A percentile compares a stretch with the other conserved stretches of the same genome.
These are phyloP conservation scores for Tylopilus intermedius DNA, from an alignment of 768 basidiomycete species.

Conservation along the genomic window DNA sequence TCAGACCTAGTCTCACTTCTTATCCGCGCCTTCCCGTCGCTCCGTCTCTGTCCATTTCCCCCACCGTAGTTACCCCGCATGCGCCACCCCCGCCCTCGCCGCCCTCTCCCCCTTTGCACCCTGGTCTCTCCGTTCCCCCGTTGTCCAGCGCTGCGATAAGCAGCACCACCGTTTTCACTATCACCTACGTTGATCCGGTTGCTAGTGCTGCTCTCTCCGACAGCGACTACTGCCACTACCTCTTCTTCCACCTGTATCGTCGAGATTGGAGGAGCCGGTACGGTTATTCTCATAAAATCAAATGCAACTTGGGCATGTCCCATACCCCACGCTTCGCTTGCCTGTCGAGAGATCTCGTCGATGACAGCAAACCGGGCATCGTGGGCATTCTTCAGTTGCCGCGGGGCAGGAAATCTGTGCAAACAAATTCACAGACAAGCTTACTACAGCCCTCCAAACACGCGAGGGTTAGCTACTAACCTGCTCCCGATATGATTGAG, in stretches of 20 bases:
- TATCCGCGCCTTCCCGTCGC: conserved; percentile 1
- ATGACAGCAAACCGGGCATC: conserved; percentile 42
- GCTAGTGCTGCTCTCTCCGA: background rate
- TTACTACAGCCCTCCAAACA: background rate
- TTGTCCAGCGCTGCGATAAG: background rate
- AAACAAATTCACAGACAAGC: background rate
- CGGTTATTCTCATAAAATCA: conserved; percentile 49
- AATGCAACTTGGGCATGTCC: conserved; percentile 48
- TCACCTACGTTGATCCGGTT: background rate
- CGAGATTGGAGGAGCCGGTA: conserved; percentile 25
- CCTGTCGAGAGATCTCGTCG: conserved; percentile 58
- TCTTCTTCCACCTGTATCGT: background rate
- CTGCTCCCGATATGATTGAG: conserved; percentile 76
- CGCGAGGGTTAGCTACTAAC: conserved; percentile 33
- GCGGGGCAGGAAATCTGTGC: conserved; percentile 51
- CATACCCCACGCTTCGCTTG: conserved; percentile 53
- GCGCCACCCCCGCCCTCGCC: background rate
- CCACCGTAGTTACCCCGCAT: conserved; percentile 1
- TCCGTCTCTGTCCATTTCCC: background rate
- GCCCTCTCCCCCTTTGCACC: background rate
- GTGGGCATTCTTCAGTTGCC: conserved; percentile 27
- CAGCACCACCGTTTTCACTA: background rate
- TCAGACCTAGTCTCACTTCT: background rate
- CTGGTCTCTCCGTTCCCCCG: background rate
- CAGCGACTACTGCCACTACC: background rate